Conservation (phyloP, 2,329 filamentous ascomycete genomes). For the Rhexocercosporidium sp. region DNA sequence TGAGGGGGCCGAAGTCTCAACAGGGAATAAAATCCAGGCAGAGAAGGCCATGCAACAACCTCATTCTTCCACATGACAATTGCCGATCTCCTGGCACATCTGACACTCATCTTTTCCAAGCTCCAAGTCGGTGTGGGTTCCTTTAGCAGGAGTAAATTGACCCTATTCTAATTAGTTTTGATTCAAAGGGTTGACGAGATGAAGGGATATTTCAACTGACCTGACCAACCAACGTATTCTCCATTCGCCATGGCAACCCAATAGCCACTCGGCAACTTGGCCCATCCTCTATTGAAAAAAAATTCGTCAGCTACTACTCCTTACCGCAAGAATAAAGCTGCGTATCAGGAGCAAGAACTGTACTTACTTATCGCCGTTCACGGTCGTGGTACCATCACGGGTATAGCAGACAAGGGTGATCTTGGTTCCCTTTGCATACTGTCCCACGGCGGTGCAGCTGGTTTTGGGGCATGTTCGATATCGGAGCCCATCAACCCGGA, state of each 20-base stretch:
- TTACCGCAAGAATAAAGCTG: neutral
- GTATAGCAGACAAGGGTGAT: neutral
- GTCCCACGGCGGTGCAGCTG: neutral
- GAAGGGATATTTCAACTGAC: neutral
- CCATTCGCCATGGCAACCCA: neutral
- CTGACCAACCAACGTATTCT: neutral
- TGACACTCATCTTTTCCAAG: neutral
- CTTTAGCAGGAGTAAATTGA: neutral
- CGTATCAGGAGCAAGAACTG: neutral
- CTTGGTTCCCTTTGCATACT: neutral
- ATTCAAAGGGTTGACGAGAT: neutral
- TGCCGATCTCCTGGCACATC: neutral
- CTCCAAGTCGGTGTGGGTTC: neutral
- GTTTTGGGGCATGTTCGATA: neutral
- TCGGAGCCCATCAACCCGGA: neutral
- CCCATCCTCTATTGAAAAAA: neutral
- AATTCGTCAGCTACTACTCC: neutral
- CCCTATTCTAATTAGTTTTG: neutral
- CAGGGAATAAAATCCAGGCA: neutral
- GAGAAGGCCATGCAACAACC: neutral
- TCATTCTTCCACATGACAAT: neutral
- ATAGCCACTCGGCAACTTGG: neutral
- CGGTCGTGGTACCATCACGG: neutral
- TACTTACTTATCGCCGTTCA: neutral
- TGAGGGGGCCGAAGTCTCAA: neutral